These are phyloP conservation scores for Aotearoamyces nothofagi DNA, from an alignment of 2,329 filamentous ascomycete genomes.

Conservation along the genomic window DNA sequence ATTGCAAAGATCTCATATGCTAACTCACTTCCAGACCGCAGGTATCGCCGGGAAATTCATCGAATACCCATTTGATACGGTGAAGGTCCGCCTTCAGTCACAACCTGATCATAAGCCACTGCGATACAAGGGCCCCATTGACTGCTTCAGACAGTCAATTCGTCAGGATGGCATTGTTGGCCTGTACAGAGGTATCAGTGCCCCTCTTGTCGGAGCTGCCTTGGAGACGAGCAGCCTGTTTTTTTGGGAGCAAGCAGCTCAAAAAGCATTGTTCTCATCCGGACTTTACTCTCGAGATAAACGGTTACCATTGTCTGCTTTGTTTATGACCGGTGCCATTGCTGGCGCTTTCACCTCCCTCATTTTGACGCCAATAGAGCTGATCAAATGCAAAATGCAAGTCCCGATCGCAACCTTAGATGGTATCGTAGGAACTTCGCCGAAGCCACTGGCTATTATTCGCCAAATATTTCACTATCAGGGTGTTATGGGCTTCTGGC, in stretches of 20 bases:
- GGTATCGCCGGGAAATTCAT: constrained; percentile 90
- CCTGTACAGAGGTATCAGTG: constrained; percentile 85
- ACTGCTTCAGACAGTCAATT: constrained; percentile 85
- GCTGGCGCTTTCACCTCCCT: constrained; percentile 82
- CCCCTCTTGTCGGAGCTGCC: constrained; percentile 79
- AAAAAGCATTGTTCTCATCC: constrained; percentile 43
- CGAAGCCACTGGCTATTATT: constrained; percentile 58
- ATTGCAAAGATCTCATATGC: background rate
- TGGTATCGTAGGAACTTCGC: constrained; percentile 27
- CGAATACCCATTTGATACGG: constrained; percentile 96
- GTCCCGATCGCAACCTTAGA: constrained; percentile 36
- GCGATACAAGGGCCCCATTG: constrained; percentile 71
- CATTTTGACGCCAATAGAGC: constrained; percentile 84
- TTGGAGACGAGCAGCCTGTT: constrained; percentile 88
- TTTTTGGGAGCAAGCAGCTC: constrained; percentile 71
- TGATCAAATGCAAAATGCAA: constrained; percentile 98
- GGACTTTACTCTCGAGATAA: constrained; percentile 34
- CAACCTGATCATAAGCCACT: constrained; percentile 74
- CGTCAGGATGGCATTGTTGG: constrained; percentile 56
- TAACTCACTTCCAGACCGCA: constrained; percentile 37
- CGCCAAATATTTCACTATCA: constrained; percentile 68
- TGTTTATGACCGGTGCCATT: constrained; percentile 70
- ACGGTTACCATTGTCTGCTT: constrained; percentile 55
- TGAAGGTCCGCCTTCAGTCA: constrained; percentile 96
- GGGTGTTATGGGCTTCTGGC: constrained; percentile 81